Evolutionary conservation across 2,329 filamentous ascomycete species (phyloP), one percentile per base, ranked within the genome.

Genomic region (Ophiostoma triangulosporum): DNA sequence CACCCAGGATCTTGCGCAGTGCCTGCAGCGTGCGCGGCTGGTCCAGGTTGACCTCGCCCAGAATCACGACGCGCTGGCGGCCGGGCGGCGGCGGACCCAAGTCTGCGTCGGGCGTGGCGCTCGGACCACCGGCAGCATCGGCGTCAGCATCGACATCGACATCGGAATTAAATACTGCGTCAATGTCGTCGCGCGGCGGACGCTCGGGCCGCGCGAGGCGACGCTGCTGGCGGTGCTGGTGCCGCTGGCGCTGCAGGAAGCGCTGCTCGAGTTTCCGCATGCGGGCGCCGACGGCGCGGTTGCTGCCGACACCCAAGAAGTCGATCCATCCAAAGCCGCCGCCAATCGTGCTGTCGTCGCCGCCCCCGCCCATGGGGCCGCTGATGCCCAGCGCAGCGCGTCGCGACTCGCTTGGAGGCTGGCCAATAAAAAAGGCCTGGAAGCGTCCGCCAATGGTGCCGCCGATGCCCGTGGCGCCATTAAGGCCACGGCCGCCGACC

Each of bases 291-390:
- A 84, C 80, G 6, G 88, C 89, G 46, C 89, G 83, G 66, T 95
- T 88, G 62, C 88, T 95, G 33, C 91, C 91, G 1, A 93, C 79
- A 6, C 91, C 93, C 1, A 97, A 73, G 64, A 97, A 98, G 66
- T 97, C 93, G 52, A 95, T 89, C 90, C 93, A 98, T 43, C 93
- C 93, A 64, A 97, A 96, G 1, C 87, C 88, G 55, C 86, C 86
- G 27, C 83, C 84, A 40, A 86, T 80, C 36, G 78, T 81, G 57
- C 79, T 73, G 56, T 79, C 76, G 20, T 72, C 69, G 1, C 46
- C 52, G 11, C 75, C 74, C n/a, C 74, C 73, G 22, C 81, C 77
- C n/a, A n/a, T n/a, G 2, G 70, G 74, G 15, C 74, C 77, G 53
- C 74, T 78, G 50, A 86, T 79, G 9, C 90, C 90, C 3, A 96